phyloP scores from a whole-genome alignment of 73 alveolate species.

The Tetrahymena elliotti region DNA sequence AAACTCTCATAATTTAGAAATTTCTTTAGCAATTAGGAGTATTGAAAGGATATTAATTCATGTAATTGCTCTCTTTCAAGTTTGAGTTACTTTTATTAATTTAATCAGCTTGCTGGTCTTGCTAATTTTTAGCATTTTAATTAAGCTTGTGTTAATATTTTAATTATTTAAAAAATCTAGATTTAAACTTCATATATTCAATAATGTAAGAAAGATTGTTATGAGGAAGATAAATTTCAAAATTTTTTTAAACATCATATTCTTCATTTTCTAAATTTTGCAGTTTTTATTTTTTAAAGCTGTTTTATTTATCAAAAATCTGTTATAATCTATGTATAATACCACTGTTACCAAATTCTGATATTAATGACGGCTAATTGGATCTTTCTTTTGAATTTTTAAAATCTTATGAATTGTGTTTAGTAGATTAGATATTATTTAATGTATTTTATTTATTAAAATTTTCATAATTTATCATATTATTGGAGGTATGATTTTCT shows the following conservation, averaged over 20 bases:
- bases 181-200: not conserved
- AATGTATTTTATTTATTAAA: too few relatives aligned
- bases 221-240: not conserved
- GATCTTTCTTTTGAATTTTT: not conserved
- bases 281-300: not conserved
- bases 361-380: not conserved
- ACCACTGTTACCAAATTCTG: not conserved
- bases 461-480: not conserved
- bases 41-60: not conserved
- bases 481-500: not conserved
- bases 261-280: not conserved
- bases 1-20: not conserved
- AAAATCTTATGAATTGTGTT: not conserved
- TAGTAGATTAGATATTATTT: too few relatives aligned
- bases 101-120: too few relatives aligned
- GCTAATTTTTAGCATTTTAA: not conserved
- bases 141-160: not conserved
- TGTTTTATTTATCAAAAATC: not conserved
- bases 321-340: not conserved
- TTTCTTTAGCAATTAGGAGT: not conserved
- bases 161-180: not conserved
- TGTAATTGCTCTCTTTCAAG: not conserved
- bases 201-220: not conserved
- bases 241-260: not conserved
- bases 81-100: not conserved